Base-by-base conservation (phyloP, 2,329 filamentous ascomycete genomes). In the Pseudopithomyces maydicus region DNA sequence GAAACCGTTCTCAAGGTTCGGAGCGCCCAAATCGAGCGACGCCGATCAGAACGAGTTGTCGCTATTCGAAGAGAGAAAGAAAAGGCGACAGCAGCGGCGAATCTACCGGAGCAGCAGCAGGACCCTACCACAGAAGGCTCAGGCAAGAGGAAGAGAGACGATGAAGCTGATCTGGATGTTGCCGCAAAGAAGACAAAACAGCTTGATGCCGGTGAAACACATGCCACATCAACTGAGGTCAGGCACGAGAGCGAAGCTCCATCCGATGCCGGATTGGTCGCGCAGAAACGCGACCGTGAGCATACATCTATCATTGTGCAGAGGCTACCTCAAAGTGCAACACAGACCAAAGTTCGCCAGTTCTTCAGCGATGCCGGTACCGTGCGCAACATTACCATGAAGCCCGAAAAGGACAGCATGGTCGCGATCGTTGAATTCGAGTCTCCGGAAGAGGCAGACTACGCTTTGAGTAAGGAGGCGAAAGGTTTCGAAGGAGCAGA, bases 301-400 rank as follows among this genome's bases (percentile, higher is more conserved):
- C 90, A 98, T 74, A 89, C 92, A 0, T 93, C 91, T 0, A 84
- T 98, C 46, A 85, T 96, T 52, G 88, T 97, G 3, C 88, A 85
- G 49, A 90, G 92, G 64, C 78, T 99, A 22, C 92, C 95, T 1
- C 67, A 73, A 3, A 85, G 89, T 52, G 85, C 88, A 0, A 87
- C 87, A 0, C 87, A 91, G 68, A 88, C 85, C 12, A 89, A 89
- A 66, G 78, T 98, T 14, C 87, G 90, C 55, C 90, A 96, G 73
- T 98, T 96, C 74, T 98, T 99, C 79, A 89, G 89, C 69, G 91
- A 93, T 60, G 96, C 93, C 67, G 95, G 95, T 12, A 88, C 87
- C 39, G 90, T 97, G 70, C 91, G 92, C 67, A 88, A 88, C 60
- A 80, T 97, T 32, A 89, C 86, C 43, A 80, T 94, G 50, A 80